Percentiles rank a stretch among this genome's conserved stretches.
Conservation (phyloP, 2,329 filamentous ascomycete species). For the Aspergillus viridinutans region DNA sequence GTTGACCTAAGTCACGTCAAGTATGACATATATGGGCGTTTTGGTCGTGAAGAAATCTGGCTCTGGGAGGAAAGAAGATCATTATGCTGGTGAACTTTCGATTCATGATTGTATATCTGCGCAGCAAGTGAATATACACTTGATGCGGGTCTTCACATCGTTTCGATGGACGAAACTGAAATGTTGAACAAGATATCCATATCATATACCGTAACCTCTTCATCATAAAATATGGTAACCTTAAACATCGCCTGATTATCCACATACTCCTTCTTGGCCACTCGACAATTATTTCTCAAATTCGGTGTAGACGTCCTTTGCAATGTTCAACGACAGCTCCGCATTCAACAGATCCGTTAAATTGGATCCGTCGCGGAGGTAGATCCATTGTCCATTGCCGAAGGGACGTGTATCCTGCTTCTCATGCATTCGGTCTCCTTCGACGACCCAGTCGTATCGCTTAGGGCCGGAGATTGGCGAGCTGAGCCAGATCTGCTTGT, state of each 20-base stretch:
- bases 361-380: slow-evolving; percentile 74
- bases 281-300: slow-evolving; percentile 14
- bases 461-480: slow-evolving; percentile 89
- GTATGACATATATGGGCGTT: background rate
- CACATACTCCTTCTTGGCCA: background rate
- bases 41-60: background rate
- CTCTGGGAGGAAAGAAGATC: background rate
- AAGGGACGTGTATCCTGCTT: slow-evolving; percentile 65
- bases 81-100: background rate
- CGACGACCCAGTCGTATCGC: slow-evolving; percentile 83
- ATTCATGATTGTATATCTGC: background rate
- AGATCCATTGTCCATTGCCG: slow-evolving; percentile 72
- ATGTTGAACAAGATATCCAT: background rate
- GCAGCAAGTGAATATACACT: background rate
- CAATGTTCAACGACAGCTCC: slow-evolving; percentile 68
- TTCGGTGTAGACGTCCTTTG: slow-evolving; percentile 34
- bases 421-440: slow-evolving; percentile 65
- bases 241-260: background rate
- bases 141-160: background rate
- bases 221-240: background rate
- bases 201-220: slow-evolving; percentile 2
- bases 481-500: slow-evolving; percentile 95
- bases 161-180: background rate
- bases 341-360: slow-evolving; percentile 67
- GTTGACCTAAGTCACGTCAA: background rate